Evolutionary conservation across 2,329 filamentous ascomycete species (phyloP).

Genomic region (Aspergillus novofumigatus): DNA sequence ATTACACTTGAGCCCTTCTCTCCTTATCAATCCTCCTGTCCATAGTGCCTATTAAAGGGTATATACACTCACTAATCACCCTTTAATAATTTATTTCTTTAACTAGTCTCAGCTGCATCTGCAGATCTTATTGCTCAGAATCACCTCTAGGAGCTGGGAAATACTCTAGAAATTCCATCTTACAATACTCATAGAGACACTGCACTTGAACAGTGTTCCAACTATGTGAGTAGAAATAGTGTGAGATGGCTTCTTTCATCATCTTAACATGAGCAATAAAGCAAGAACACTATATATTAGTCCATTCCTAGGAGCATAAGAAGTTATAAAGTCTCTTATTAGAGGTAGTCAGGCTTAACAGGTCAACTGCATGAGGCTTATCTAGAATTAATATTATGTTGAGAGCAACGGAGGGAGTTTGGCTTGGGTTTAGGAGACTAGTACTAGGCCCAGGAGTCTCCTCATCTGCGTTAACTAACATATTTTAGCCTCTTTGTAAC

Average conservation of each 20-base stretch:
- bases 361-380: no score
- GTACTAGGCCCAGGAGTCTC: no score
- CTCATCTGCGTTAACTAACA: no score
- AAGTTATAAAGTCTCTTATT: no score
- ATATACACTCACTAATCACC: not conserved
- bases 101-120: slow-evolving; percentile 1
- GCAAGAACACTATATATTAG: not conserved
- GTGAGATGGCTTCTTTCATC: not conserved
- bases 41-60: not conserved
- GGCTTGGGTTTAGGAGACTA: no score
- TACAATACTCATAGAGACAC: not conserved
- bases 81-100: slow-evolving; percentile 1
- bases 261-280: not conserved
- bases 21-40: no score
- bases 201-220: not conserved
- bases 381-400: no score
- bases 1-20: no score
- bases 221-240: not conserved
- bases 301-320: not conserved
- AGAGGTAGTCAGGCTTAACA: no score
- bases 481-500: no score
- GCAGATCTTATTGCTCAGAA: not conserved
- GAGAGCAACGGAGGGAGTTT: no score
- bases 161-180: not conserved
- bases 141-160: not conserved